Base-by-base conservation (phyloP, 345 rosid genomes). In the Trapa bicornis region DNA sequence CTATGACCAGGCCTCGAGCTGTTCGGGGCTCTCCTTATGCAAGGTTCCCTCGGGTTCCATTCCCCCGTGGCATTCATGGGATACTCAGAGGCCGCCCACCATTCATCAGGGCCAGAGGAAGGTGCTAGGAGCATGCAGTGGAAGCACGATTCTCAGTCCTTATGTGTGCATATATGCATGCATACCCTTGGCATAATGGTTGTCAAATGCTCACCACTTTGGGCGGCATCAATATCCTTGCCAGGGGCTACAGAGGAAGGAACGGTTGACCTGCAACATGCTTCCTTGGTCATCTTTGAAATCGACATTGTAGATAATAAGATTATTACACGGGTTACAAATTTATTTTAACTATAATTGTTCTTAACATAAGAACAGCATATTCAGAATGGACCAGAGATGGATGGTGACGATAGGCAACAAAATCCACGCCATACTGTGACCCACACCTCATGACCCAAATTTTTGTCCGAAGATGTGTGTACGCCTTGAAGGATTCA, bases 101-200 rank as follows among this genome's bases (percentile, higher is more conserved):
- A 5, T 43, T 85, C 62, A 91, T 8, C 29, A 22, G 29, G 29
- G 29, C 29, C 29, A 22, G 29, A 84, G 75, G 80, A 53, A 37
- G 96, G 99, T 76, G 86, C 87, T 54, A 78, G 97, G 80, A 94
- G 96, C 72, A 73, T 91, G 77, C 97, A 94, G 75, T 94, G 99
- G 99, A 94, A 84, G 97, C 7, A 96, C 5, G 96, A 83, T 72
- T 74, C 82, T n/a, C 89, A 80, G 61, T 65, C 66, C 61, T 22
- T 22, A 22, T 22, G 29, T 22, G 29, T 22, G 29, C 29, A 22
- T 22, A 22, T 22, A 22, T 22, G 29, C 29, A 22, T 22, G 29
- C 29, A 22, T 22, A 22, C 29, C 29, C 29, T 22, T 22, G 29
- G 29, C 29, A 22, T 22, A 22, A 22, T 22, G 29, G 29, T 22